Evolutionary conservation across 306 rosid species (phyloP).

Genomic region (Glycine tomentella): DNA sequence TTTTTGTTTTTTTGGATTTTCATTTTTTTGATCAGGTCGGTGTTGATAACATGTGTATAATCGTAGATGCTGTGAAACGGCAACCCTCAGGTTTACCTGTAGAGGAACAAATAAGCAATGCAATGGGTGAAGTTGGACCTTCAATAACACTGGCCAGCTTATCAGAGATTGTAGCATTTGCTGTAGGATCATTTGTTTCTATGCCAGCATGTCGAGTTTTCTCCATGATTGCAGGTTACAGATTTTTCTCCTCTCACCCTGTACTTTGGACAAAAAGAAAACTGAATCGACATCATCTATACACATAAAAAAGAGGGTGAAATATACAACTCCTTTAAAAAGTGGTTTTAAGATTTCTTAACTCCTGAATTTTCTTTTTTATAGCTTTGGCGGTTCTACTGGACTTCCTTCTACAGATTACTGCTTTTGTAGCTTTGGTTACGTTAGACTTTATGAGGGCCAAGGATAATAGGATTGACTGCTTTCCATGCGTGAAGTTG

Average conservation of each 20-base stretch:
- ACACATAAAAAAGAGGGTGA: neutral
- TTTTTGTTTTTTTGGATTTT: slow-evolving; percentile 43
- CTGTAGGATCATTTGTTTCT: slow-evolving; percentile 89
- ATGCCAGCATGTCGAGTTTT: slow-evolving; percentile 99
- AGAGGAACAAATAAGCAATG: slow-evolving; percentile 83
- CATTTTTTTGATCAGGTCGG: slow-evolving; percentile 75
- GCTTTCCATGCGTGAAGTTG: slow-evolving; percentile 88
- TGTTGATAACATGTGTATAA: slow-evolving; percentile 97
- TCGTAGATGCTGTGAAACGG: slow-evolving; percentile 93
- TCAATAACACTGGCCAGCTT: slow-evolving; percentile 92
- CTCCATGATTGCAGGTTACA: slow-evolving; percentile 97
- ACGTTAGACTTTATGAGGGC: slow-evolving; percentile 83
- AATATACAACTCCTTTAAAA: slow-evolving; percentile 13
- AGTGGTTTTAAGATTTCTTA: slow-evolving; percentile 37
- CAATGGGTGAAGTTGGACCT: slow-evolving; percentile 96
- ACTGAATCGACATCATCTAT: neutral
- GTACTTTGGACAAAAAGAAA: neutral
- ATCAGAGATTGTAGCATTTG: slow-evolving; percentile 93
- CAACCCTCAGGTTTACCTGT: slow-evolving; percentile 71
- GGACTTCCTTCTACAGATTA: slow-evolving; percentile 92
- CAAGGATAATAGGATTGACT: slow-evolving; percentile 83
- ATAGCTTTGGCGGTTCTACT: slow-evolving; percentile 95
- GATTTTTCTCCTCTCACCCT: slow-evolving; percentile 36
- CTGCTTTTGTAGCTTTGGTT: slow-evolving; percentile 89
- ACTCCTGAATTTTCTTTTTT: slow-evolving; percentile 39